Evolutionary conservation across 345 rosid species (phyloP).

Genomic region (Eucalyptus erythrocorys): DNA sequence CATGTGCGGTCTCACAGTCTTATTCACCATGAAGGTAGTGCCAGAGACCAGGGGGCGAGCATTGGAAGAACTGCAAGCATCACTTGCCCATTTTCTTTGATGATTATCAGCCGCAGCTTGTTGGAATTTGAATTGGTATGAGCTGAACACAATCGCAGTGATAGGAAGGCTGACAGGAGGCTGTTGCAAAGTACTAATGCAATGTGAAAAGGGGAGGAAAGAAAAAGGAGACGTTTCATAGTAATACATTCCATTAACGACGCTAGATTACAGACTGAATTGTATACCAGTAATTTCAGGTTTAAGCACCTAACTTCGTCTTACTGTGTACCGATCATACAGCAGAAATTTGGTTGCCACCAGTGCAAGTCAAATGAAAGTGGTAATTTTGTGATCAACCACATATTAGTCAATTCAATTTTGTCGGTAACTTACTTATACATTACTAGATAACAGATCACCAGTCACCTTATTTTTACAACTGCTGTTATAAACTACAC

Average conservation of each 20-base stretch:
- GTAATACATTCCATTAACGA: not conserved
- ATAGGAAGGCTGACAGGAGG: not conserved
- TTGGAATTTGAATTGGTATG: not conserved
- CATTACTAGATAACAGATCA: not conserved
- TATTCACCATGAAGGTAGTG: conserved; percentile 34
- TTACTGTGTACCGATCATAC: not conserved
- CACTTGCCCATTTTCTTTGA: not conserved
- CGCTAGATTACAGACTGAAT: not conserved
- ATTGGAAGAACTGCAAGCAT: conserved; percentile 42
- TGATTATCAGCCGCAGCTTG: not conserved
- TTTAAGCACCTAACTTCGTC: not conserved
- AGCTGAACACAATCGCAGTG: not conserved
- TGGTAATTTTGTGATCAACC: not conserved
- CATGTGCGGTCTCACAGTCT: conserved; percentile 1
- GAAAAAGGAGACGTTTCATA: not conserved
- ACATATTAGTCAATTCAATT: not conserved
- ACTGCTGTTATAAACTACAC: not conserved
- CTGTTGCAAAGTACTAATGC: not conserved
- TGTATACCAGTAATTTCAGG: not conserved
- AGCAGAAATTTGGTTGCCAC: not conserved
- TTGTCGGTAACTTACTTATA: not conserved
- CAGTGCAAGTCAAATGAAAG: not conserved
- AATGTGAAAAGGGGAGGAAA: not conserved
- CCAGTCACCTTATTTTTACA: not conserved
- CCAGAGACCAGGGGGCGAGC: conserved; percentile 63